These are phyloP conservation scores for Phytophthora niederhauseri DNA, from an alignment of 352 stramenopile genomes.

Conservation along the genomic window DNA sequence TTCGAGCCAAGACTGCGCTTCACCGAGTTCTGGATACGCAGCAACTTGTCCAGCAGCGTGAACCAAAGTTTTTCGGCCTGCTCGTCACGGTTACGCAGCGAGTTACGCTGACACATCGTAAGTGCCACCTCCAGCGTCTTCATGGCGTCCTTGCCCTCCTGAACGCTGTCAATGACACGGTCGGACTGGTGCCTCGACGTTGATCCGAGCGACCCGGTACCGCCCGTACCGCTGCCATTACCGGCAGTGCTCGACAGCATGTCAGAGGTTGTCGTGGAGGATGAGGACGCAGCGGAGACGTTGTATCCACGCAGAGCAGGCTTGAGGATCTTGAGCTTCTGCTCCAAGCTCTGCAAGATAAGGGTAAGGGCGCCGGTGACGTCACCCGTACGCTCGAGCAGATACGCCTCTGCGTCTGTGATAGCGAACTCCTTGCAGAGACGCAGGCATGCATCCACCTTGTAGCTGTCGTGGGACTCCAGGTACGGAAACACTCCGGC, in stretches of 20 bases:
- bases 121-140: constrained; percentile 92
- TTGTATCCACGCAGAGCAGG: constrained; percentile 83
- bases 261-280: constrained; percentile 36
- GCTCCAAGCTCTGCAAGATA: constrained; percentile 93
- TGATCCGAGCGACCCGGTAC: constrained; percentile 14
- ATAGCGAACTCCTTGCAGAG: constrained; percentile 88
- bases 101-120: constrained; percentile 95
- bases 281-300: constrained; percentile 44
- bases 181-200: constrained; percentile 62
- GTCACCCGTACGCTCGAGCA: constrained; percentile 94
- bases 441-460: constrained; percentile 84
- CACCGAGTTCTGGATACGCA: constrained; percentile 93
- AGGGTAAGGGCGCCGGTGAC: constrained; percentile 93
- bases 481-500: constrained; percentile 80
- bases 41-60: constrained; percentile 92
- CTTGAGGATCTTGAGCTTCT: constrained; percentile 93
- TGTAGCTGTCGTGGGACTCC: constrained; percentile 88
- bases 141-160: constrained; percentile 82
- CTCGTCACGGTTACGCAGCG: constrained; percentile 79
- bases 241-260: constrained; percentile 36
- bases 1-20: constrained; percentile 88
- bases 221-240: constrained; percentile 12
- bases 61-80: constrained; percentile 96
- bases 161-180: constrained; percentile 84
- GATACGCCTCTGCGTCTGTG: constrained; percentile 90